phyloP scores from a whole-genome alignment of 179 eudicot genomes.

The Patellifolia procumbens region DNA sequence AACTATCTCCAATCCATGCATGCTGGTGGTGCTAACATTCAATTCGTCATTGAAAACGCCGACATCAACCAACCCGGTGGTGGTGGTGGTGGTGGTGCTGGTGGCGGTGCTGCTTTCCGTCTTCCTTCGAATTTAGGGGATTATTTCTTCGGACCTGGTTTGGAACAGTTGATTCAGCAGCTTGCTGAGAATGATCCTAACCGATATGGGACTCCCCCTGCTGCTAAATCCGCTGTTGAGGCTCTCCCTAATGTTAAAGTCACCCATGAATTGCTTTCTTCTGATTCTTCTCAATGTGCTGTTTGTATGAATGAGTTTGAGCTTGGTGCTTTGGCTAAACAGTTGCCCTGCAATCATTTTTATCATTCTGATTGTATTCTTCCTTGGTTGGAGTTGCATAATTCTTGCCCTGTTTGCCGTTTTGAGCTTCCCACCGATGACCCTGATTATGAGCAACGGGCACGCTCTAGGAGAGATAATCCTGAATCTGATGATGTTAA shows the following conservation, averaged over 20 bases:
- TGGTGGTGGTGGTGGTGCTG: conserved; percentile 18
- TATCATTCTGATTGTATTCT: conserved; percentile 70
- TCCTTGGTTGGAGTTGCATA: conserved; percentile 87
- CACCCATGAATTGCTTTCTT: conserved; percentile 41
- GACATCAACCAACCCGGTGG: too few species aligned
- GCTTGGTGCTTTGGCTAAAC: conserved; percentile 51
- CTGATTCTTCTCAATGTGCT: conserved; percentile 68
- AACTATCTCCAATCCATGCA: conserved; percentile 48
- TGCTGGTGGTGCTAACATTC: conserved; percentile 61
- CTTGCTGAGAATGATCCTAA: conserved; percentile 77
- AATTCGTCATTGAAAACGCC: conserved; percentile 52
- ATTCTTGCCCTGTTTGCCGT: conserved; percentile 88
- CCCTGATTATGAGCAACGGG: conserved; percentile 59
- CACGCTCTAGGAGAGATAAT: conserved; percentile 9
- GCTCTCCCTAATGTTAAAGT: conserved; percentile 48
- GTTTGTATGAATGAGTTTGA: conserved; percentile 75
- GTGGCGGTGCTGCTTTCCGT: conserved; percentile 23
- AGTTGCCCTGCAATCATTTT: conserved; percentile 80
- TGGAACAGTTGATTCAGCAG: conserved; percentile 74
- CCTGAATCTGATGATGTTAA: conserved; percentile 16
- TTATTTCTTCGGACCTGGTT: conserved; percentile 66
- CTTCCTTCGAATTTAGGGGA: conserved; percentile 54
- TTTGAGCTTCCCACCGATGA: conserved; percentile 87
- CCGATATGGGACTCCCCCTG: conserved; percentile 78
- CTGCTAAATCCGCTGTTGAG: conserved; percentile 55